Evolutionary conservation across 2,329 filamentous ascomycete genomes (phyloP), one percentile per base, ranked within the genome.

Genomic region (Sclerotinia nivalis): DNA sequence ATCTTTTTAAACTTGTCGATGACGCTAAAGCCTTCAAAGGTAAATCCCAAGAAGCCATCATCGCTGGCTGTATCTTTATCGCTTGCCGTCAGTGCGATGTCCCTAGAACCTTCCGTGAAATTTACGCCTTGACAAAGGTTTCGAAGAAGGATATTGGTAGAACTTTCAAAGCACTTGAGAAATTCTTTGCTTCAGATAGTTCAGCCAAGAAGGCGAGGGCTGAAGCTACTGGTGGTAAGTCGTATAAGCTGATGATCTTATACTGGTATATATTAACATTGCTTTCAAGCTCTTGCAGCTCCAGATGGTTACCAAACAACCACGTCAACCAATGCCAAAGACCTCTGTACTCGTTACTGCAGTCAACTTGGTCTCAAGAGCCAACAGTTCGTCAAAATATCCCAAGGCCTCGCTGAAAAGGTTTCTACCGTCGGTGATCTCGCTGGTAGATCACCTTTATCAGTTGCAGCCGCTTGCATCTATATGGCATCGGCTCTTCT

Each of bases 111-210:
- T 99, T 99, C 83, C 89, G 92, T 62, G 96, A 99, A 80, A 96
- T 99, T 77, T 96, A 92, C 82, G 91, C 93, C 72, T 85, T 98
- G 79, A 99, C 96, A 12, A 93, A 92, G 75, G 95, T 99, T 40
- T 90, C 91, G 71, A 97, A 98, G 84, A 98, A 98, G 83, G 96
- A 99, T 79, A 97, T 99, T 73, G 96, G 96, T 31, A 86, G 94
- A 70, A 95, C 95, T 34, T 99, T 97, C 87, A 99, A 99, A 84
- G 85, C 89, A 70, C 85, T 99, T 58, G 94, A 98, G 82, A 89
- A 90, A 75, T 97, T 97, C 82, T 87, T 98, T 77, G 89, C 90
- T 77, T 89, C 89, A 76, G 87, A 93, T 77, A 89, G 90, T 73
- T 83, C 87, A 69, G 86, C 88, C 76, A 85, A 85, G 73, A 84